phyloP scores from a whole-genome alignment of 2,329 filamentous ascomycete genomes.

The Claviceps sp. region DNA sequence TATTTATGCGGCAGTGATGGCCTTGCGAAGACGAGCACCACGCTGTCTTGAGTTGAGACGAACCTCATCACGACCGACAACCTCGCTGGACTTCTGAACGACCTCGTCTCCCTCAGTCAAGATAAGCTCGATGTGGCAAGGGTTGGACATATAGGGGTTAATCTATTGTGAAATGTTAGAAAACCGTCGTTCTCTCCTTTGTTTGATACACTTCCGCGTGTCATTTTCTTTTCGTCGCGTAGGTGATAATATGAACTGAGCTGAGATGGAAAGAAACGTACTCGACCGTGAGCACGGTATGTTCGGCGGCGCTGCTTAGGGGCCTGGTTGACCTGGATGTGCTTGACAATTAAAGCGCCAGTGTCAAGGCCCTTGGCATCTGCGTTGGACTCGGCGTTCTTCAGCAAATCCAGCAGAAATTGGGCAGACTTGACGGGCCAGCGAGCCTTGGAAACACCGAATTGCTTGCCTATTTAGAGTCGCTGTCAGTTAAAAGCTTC shows the following conservation, averaged over 20 bases:
- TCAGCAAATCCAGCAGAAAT: constrained; percentile 92
- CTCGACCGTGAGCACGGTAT: constrained; percentile 99
- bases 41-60: constrained; percentile 89
- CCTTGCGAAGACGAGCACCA: constrained; percentile 52
- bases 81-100: constrained; percentile 88
- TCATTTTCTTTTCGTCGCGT: not conserved
- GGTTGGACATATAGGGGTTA: constrained; percentile 99
- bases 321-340: constrained; percentile 99
- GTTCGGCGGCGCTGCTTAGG: constrained; percentile 98
- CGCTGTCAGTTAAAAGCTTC: constrained; percentile 13
- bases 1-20: constrained; percentile 48
- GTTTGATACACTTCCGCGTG: not conserved
- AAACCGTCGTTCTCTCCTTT: constrained; percentile 6
- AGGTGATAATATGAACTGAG: not conserved
- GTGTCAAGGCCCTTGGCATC: constrained; percentile 97
- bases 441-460: constrained; percentile 93
- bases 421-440: constrained; percentile 99
- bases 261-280: constrained; percentile 41
- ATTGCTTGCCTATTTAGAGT: constrained; percentile 74
- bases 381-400: constrained; percentile 95
- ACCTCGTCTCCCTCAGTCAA: constrained; percentile 94
- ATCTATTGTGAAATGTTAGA: constrained; percentile 48
- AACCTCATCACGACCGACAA: constrained; percentile 47
- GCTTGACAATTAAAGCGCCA: constrained; percentile 95
- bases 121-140: constrained; percentile 99